Evolutionary conservation across 208 protist species (phyloP).

Genomic region (Leishmania arabica): DNA sequence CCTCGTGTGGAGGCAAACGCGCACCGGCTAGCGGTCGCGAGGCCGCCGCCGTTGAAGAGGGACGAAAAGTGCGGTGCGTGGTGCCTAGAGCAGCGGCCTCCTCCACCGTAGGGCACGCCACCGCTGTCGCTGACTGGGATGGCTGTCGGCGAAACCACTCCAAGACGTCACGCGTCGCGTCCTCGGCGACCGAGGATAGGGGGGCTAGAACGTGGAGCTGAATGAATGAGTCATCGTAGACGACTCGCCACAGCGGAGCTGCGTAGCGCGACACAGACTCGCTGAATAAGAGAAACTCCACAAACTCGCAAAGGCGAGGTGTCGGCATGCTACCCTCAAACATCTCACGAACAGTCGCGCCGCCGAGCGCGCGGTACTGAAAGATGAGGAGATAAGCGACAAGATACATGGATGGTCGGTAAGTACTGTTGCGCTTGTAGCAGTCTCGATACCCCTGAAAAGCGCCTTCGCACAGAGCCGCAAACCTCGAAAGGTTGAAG

Average conservation of each 20-base stretch:
- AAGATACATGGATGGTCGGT: constrained; percentile 66
- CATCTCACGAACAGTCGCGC: constrained; percentile 49
- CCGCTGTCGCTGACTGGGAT: neutral
- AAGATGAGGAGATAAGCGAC: constrained; percentile 80
- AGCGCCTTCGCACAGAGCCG: constrained; percentile 62
- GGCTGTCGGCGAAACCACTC: constrained; percentile 14
- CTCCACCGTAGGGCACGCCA: neutral
- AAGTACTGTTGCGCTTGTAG: constrained; percentile 56
- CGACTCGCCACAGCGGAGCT: constrained; percentile 42
- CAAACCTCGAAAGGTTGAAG: constrained; percentile 58
- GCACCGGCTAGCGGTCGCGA: constrained; percentile 9
- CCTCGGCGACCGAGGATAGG: constrained; percentile 30
- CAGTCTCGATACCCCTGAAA: constrained; percentile 74
- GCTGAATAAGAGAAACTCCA: constrained; percentile 58
- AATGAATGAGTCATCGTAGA: constrained; percentile 70
- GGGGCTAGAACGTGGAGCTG: constrained; percentile 31
- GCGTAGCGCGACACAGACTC: constrained; percentile 36
- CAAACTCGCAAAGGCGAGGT: constrained; percentile 58
- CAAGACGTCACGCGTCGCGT: constrained; percentile 33
- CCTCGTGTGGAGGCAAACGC: constrained; percentile 61
- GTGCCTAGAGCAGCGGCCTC: neutral
- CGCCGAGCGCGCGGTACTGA: constrained; percentile 50
- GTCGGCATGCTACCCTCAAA: constrained; percentile 47
- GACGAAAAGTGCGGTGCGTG: neutral
- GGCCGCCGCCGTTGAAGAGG: constrained; percentile 8